Conservation (phyloP, 2,329 filamentous ascomycete genomes). For the Rhinocladiella similis region DNA sequence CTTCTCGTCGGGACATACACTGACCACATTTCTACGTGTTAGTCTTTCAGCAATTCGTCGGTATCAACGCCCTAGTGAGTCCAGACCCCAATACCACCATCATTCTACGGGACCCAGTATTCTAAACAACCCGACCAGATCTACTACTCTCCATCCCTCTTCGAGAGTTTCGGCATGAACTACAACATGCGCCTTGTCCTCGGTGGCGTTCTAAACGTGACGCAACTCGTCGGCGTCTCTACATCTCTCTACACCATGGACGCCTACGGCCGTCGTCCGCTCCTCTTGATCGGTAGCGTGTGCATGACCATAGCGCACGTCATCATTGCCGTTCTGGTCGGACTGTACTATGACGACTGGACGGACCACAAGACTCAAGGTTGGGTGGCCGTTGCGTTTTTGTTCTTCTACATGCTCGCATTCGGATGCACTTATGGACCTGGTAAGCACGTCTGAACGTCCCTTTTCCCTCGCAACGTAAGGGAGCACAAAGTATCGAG, state of each 20-base stretch:
- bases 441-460: too few relatives aligned
- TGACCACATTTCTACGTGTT: not conserved
- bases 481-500: too few relatives aligned
- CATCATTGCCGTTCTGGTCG: conserved; percentile 57
- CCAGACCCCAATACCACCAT: not conserved
- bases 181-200: conserved; percentile 52
- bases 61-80: conserved; percentile 49
- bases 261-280: conserved; percentile 45
- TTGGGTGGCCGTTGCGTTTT: conserved; percentile 58
- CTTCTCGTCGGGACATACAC: too few relatives aligned
- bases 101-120: too few relatives aligned
- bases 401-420: conserved; percentile 63
- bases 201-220: conserved; percentile 55
- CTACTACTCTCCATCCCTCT: conserved; percentile 64
- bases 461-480: too few relatives aligned
- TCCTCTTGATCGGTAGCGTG: conserved; percentile 47
- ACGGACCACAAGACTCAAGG: conserved; percentile 51
- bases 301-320: conserved; percentile 51
- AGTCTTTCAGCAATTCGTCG: conserved; percentile 55
- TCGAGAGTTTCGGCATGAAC: conserved; percentile 50
- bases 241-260: conserved; percentile 53
- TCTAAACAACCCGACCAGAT: not conserved
- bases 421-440: conserved; percentile 58
- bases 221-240: conserved; percentile 47
- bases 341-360: conserved; percentile 54